Percentiles rank a stretch among this genome's conserved stretches.
Conservation (phyloP, 1,284 basidiomycete genomes). For the Termitomyces sp. region DNA sequence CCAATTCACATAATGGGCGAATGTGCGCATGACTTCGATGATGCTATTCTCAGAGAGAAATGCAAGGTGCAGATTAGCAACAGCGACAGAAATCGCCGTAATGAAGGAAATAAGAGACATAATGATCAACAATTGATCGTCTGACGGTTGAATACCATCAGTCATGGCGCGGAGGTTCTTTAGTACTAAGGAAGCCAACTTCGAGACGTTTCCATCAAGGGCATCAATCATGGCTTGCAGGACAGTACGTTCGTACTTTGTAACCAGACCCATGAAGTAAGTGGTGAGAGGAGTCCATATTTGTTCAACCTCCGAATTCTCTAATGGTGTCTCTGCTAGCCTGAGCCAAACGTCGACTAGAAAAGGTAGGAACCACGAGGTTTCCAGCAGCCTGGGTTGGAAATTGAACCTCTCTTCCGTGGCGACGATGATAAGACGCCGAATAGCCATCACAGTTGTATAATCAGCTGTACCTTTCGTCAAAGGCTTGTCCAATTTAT, state of each 20-base stretch:
- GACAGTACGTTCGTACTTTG: neutral
- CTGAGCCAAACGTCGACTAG: no score
- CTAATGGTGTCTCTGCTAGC: no score
- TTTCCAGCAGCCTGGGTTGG: neutral
- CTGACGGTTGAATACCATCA: neutral
- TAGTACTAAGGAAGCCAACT: neutral
- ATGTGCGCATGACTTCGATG: neutral
- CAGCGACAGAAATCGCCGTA: neutral
- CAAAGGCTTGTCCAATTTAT: neutral
- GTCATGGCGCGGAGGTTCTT: neutral
- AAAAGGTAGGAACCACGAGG: no score
- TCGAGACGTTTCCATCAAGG: no score
- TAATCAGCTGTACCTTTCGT: neutral
- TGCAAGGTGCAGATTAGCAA: neutral
- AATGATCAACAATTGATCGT: neutral
- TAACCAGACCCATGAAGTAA: no score
- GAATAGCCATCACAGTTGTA: neutral
- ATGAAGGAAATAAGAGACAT: neutral
- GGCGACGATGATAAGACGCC: neutral
- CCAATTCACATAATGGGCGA: neutral
- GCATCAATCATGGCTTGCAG: neutral
- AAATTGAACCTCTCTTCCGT: neutral
- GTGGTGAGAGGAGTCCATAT: no score
- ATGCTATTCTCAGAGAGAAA: neutral
- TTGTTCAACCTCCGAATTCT: no score